Evolutionary conservation across 1,139 yeast genomes (phyloP).

Genomic region (Lodderomyces jiufengensis): DNA sequence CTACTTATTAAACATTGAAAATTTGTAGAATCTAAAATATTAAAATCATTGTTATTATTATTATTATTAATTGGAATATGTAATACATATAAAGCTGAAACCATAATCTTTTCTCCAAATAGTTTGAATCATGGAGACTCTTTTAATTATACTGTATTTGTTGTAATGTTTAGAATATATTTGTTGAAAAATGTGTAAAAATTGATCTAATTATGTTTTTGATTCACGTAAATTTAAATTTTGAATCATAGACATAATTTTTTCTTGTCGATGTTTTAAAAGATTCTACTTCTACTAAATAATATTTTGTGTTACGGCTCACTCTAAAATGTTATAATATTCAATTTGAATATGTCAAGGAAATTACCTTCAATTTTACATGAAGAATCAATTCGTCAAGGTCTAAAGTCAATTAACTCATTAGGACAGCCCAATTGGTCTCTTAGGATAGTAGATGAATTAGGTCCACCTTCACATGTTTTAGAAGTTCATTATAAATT

Average conservation of each 20-base stretch:
- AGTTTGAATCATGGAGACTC: not conserved
- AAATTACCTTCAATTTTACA: constrained; percentile 2
- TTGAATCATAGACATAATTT: no score
- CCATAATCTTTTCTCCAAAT: constrained; percentile 21
- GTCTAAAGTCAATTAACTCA: constrained; percentile 12
- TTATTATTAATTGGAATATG: constrained; percentile 25
- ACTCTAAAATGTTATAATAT: no score
- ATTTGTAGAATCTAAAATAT: constrained; percentile 17
- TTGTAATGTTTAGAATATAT: no score
- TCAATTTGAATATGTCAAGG: no score
- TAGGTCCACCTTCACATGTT: constrained; percentile 11
- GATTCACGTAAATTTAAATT: no score
- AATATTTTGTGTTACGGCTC: no score
- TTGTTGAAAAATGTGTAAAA: no score
- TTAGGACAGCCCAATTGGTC: constrained; percentile 15
- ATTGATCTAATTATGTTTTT: no score
- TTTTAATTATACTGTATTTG: no score
- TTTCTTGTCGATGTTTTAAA: no score
- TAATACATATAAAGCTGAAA: constrained; percentile 37
- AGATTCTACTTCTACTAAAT: no score
- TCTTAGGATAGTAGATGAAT: constrained; percentile 5
- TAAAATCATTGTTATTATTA: not conserved
- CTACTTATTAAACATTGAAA: constrained; percentile 37
- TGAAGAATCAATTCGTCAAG: constrained; percentile 10
- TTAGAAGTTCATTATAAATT: constrained; percentile 31